Evolutionary conservation across 2,329 filamentous ascomycete species (phyloP), one percentile per base, ranked within the genome.

Genomic region (Alternaria rosae): DNA sequence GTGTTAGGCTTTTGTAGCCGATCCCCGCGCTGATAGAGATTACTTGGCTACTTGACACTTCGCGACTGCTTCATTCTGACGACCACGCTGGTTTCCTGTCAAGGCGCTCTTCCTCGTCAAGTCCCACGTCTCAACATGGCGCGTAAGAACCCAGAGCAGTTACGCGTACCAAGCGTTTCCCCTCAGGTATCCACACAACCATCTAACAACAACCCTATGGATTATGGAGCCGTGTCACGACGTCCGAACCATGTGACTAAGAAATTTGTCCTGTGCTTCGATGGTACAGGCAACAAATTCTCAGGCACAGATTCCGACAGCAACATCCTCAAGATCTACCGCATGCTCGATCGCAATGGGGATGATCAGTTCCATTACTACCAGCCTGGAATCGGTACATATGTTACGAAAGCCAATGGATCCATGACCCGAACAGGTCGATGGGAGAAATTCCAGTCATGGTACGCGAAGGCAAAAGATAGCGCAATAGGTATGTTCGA

Each of bases 381-480:
- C 47, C 74, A 76, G 43, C 73, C 73, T 5, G 90, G 90, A 9
- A 92, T 93, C 65, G 91, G 91, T 13, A 92, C 91, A 0, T 93
- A 92, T 69, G 85, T 89, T 2, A 87, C 88, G 0, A 84, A 68
- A 41, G 62, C 73, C 1, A 65, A 61, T 45, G 67, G 82, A 11
- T 86, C 85, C 9, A 80, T 90, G 44, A 86, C 85, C 1, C 86
- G 87, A 67, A 90, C 86, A 0, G 84, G 87, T 11, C 70, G 83
- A 0, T 75, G 84, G 21, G 85, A 87, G 7, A 85, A 87, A 13
- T 70, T 91, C 59, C 85, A 85, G 64, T 89, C 88, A 9, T 91
- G 88, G 87, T 91, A 89, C 71, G 80, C 85, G 44, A 92, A 92
- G 69, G 88, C 90, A 62, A 92, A 92, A 69, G 92, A 95, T 76